phyloP scores from a whole-genome alignment of 768 basidiomycete genomes.

The Suillus clintonianus region DNA sequence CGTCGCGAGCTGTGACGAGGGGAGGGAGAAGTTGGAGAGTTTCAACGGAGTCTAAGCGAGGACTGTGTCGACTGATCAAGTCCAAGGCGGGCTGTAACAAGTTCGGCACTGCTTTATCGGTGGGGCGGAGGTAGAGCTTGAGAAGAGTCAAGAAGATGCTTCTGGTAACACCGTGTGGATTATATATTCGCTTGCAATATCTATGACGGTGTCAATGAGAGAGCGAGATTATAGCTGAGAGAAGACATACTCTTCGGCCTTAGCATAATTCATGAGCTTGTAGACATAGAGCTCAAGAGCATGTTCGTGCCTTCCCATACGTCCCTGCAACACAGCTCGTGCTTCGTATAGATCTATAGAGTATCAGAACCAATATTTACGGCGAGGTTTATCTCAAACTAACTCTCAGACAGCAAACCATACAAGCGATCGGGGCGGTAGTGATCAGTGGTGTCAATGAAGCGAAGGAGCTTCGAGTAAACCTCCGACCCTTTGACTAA shows the following conservation, averaged over 20 bases:
- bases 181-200: slow-evolving; percentile 86
- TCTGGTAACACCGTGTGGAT: slow-evolving; percentile 52
- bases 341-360: slow-evolving; percentile 82
- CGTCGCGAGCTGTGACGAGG: slow-evolving; percentile 79
- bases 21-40: slow-evolving; percentile 89
- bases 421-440: slow-evolving; percentile 83
- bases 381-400: slow-evolving; percentile 10
- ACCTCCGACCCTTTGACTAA: slow-evolving; percentile 50
- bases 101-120: slow-evolving; percentile 48
- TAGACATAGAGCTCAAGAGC: slow-evolving; percentile 96
- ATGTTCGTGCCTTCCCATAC: slow-evolving; percentile 88
- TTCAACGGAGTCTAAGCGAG: slow-evolving; percentile 78
- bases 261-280: slow-evolving; percentile 74
- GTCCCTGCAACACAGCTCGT: slow-evolving; percentile 87
- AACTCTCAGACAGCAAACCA: slow-evolving; percentile 82
- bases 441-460: slow-evolving; percentile 68
- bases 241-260: slow-evolving; percentile 81
- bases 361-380: neutral
- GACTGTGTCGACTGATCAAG: slow-evolving; percentile 84
- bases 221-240: neutral
- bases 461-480: slow-evolving; percentile 74
- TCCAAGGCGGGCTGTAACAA: slow-evolving; percentile 82
- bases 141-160: slow-evolving; percentile 84
- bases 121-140: slow-evolving; percentile 83
- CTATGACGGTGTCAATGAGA: slow-evolving; percentile 39